Evolutionary conservation across 805 yeast species (phyloP), one percentile per base, ranked within the genome.

Genomic region (Myxozyma udenii): DNA sequence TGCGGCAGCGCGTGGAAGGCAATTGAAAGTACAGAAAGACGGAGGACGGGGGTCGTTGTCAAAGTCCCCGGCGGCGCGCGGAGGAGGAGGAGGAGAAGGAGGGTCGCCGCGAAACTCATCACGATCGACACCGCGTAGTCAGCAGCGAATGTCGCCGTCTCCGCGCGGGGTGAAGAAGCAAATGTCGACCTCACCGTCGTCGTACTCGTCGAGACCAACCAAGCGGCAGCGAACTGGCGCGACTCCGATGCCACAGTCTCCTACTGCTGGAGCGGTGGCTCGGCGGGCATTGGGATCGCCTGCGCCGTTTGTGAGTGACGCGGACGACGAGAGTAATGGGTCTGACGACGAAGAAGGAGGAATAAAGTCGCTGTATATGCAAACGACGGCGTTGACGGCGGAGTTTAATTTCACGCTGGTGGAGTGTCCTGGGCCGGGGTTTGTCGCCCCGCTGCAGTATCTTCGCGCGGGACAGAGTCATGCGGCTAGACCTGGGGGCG

Each of bases 391-490:
- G 14, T 14, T 47, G 16, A 12, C 41, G 18, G 52, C 45, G 3
- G 48, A 51, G 22, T 44, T 41, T 23, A 44, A 35, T 4, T 46
- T 54, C 32, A 42, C 56, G 3, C 18, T 51, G 24, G 28, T 44
- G 19, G 50, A 53, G 12, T 47, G 56, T 16, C 57, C 58, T 19
- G 47, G 18, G 24, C 44, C 49, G 7, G 52, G 52, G 12, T 19
- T 35, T 28, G 43, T 52, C 12, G 44, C 39, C 6, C 53, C 46
- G 19, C 25, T 51, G 5, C 43, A 50, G 16, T 43, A 43, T 28
- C 28, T 26, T 28, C 38, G 40, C 16, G 24, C 40, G 24, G 45
- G 57, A 11, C 14, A n/a, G n/a, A 9, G 22, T 16, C 48, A 47
- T 26, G 50, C 47, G 21, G 44, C 41, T 18, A 42, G 41, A 39